Percentiles rank a stretch among this genome's conserved stretches.
Conservation (phyloP, 2,329 filamentous ascomycete species). For the Sporothrix euskadiensis region DNA sequence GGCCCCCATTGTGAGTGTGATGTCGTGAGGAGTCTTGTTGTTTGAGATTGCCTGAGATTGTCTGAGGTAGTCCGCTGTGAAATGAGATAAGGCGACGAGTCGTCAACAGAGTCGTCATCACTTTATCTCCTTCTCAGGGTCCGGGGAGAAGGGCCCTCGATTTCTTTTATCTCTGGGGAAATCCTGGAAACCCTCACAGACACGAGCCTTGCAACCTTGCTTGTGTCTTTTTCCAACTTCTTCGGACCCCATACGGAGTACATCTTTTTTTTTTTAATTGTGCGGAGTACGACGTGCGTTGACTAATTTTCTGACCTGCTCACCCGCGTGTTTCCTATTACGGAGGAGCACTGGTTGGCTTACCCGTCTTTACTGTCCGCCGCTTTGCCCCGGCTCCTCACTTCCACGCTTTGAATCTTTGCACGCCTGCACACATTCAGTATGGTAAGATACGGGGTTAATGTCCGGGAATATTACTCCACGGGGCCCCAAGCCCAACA, state of each 20-base stretch:
- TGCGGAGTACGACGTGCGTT: neutral
- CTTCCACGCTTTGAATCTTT: neutral
- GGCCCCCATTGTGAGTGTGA: neutral
- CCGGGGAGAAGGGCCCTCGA: constrained; percentile 13
- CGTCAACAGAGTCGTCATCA: neutral
- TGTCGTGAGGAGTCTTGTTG: neutral
- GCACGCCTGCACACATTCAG: neutral
- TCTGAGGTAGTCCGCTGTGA: neutral
- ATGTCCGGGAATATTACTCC: neutral
- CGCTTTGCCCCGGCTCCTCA: neutral
- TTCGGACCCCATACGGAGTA: neutral
- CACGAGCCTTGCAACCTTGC: neutral
- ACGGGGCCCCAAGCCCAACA: constrained; percentile 12
- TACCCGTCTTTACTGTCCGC: neutral
- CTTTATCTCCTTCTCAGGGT: neutral
- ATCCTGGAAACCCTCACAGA: too few species aligned
- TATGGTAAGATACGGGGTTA: neutral
- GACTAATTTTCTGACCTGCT: neutral
- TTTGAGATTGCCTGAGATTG: too few species aligned
- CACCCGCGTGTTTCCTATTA: neutral
- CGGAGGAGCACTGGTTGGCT: too few species aligned
- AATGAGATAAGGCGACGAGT: neutral
- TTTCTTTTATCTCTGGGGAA: constrained; percentile 13
- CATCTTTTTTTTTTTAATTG: neutral
- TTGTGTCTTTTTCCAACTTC: neutral